Percentiles rank a stretch among this genome's conserved stretches.
phyloP scores from a whole-genome alignment of 2,329 filamentous ascomycete genomes.

The Escovopsis sp. region DNA sequence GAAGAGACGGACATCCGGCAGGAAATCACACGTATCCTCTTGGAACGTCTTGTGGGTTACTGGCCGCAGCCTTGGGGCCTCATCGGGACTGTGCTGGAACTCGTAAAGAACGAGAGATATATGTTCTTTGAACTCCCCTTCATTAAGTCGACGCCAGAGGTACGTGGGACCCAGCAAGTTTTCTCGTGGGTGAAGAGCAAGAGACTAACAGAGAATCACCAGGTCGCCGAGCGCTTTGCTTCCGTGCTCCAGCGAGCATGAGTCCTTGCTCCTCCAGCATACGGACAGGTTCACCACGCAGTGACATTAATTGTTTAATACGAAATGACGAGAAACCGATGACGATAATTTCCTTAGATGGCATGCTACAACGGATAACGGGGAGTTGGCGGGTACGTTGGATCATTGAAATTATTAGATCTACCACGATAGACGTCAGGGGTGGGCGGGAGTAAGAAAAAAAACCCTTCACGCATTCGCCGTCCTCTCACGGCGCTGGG shows the following conservation, averaged over 20 bases:
- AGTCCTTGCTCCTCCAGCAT: neutral
- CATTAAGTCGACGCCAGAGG: constrained; percentile 79
- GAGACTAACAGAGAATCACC: neutral
- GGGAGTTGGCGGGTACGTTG: constrained; percentile 2
- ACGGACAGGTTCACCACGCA: neutral
- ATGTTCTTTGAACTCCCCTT: constrained; percentile 88
- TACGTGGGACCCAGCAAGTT: constrained; percentile 21
- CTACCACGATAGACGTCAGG: neutral
- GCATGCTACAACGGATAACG: constrained; percentile 1
- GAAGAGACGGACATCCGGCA: constrained; percentile 75
- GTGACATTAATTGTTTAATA: constrained; percentile 1
- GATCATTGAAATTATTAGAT: constrained; percentile 7
- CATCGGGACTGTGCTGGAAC: constrained; percentile 73
- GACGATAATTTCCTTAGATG: neutral
- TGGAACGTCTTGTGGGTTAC: constrained; percentile 77
- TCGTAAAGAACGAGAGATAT: constrained; percentile 82
- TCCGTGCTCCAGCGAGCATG: constrained; percentile 21
- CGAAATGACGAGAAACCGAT: constrained; percentile 3
- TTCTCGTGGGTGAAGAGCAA: too few relatives aligned
- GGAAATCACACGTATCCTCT: constrained; percentile 74
- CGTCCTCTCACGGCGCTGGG: too few relatives aligned
- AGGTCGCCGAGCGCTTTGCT: constrained; percentile 24
- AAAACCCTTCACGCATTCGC: too few relatives aligned
- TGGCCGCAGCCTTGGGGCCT: constrained; percentile 95
- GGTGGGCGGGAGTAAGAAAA: too few relatives aligned